A percentile compares a stretch with the other conserved stretches of the same genome.
phyloP scores from a whole-genome alignment of 495 filamentous ascomycete genomes.

The Astrocystis sublimbata region DNA sequence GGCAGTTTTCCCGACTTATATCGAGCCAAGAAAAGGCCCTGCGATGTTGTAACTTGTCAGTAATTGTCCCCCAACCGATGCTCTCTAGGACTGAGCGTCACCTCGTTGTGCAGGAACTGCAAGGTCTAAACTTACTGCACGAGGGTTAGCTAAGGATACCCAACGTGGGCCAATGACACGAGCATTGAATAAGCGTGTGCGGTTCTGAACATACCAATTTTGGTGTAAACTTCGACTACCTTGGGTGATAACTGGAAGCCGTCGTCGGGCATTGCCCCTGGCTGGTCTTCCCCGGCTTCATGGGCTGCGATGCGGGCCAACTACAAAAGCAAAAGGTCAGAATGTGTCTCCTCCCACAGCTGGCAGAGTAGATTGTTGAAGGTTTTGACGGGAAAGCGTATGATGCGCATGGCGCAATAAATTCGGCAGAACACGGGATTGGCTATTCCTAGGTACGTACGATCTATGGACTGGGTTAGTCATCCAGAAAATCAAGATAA shows the following conservation, averaged over 20 bases:
- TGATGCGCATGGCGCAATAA: neutral
- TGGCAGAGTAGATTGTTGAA: neutral
- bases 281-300: slow-evolving; percentile 65
- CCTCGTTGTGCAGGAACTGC: neutral
- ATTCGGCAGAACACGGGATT: neutral
- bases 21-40: slow-evolving; percentile 52
- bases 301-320: slow-evolving; percentile 90
- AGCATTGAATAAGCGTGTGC: neutral
- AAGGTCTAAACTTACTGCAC: slow-evolving; percentile 5
- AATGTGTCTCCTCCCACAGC: neutral
- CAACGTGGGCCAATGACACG: neutral
- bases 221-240: slow-evolving; percentile 89
- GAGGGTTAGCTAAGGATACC: neutral
- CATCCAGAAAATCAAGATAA: neutral
- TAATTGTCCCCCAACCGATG: no score
- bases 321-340: neutral
- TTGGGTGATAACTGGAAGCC: slow-evolving; percentile 87
- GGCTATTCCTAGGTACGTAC: slow-evolving; percentile 2
- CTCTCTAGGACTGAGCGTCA: neutral
- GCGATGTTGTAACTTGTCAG: neutral
- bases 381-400: neutral
- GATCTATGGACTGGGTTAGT: slow-evolving; percentile 47
- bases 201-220: slow-evolving; percentile 49
- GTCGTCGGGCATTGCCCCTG: slow-evolving; percentile 56
- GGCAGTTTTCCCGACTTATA: slow-evolving; percentile 95